Conservation (phyloP, 2,329 filamentous ascomycete genomes). For the Alternaria ventricosa region DNA sequence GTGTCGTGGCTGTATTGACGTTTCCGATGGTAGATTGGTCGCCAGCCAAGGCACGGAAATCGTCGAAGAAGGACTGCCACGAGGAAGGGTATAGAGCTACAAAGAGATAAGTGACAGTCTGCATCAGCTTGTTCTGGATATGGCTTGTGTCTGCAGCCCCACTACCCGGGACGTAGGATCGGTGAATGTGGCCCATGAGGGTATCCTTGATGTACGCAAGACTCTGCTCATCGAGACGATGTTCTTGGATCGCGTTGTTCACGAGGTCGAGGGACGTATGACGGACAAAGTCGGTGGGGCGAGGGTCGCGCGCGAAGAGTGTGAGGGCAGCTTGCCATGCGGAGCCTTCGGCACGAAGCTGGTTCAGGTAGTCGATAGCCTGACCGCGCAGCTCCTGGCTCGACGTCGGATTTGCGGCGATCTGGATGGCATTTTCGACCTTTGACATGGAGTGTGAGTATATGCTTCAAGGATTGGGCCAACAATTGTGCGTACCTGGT, state of each 20-base stretch:
- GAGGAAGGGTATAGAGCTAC: slow-evolving; percentile 82
- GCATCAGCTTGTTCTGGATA: slow-evolving; percentile 96
- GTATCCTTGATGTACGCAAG: slow-evolving; percentile 80
- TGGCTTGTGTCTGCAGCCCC: slow-evolving; percentile 71
- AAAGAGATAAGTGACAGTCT: slow-evolving; percentile 94
- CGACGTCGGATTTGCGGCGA: slow-evolving; percentile 83
- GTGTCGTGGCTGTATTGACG: slow-evolving; percentile 76
- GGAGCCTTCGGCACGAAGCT: slow-evolving; percentile 79
- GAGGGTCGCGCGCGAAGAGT: slow-evolving; percentile 81
- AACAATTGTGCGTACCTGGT: slow-evolving; percentile 36
- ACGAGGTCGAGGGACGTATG: slow-evolving; percentile 90
- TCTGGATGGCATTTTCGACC: slow-evolving; percentile 95
- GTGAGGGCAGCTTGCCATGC: slow-evolving; percentile 89
- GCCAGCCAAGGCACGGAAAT: slow-evolving; percentile 79
- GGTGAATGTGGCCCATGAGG: slow-evolving; percentile 79
- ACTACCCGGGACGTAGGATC: slow-evolving; percentile 70
- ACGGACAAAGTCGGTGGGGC: slow-evolving; percentile 81
- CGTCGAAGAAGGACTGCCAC: slow-evolving; percentile 91
- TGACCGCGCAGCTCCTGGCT: slow-evolving; percentile 77
- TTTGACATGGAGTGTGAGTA: slow-evolving; percentile 46
- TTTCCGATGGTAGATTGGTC: slow-evolving; percentile 61
- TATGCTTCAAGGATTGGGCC: background rate
- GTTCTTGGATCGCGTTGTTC: slow-evolving; percentile 86
- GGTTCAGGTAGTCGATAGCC: slow-evolving; percentile 79
- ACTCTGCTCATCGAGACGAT: slow-evolving; percentile 74